Conservation (phyloP, 2,329 filamentous ascomycete species). For the Penicillium sp. region DNA sequence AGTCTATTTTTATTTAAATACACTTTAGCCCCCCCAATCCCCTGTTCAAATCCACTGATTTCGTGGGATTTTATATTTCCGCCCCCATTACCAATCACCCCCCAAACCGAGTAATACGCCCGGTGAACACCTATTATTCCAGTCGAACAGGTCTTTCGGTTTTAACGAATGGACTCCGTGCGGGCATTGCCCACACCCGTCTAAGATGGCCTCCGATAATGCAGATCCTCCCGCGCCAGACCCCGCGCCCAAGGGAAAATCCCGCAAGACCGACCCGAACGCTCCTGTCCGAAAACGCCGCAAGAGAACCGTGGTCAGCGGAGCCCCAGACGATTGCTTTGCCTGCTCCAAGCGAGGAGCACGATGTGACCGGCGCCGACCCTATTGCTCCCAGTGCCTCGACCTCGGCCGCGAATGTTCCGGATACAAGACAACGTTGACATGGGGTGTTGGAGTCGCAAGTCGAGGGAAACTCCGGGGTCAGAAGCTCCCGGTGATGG, state of each 20-base stretch:
- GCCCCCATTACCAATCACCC: neutral
- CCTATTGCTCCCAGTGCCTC: constrained; percentile 93
- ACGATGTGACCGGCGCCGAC: constrained; percentile 85
- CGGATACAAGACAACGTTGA: constrained; percentile 94
- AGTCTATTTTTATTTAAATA: neutral
- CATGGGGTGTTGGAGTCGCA: constrained; percentile 93
- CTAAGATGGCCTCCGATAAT: constrained; percentile 17
- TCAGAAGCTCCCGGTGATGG: constrained; percentile 66
- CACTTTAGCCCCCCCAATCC: neutral
- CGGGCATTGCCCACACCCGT: constrained; percentile 9
- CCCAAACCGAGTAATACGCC: neutral
- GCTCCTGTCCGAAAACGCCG: constrained; percentile 63
- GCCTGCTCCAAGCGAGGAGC: constrained; percentile 79
- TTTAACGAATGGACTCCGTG: constrained; percentile 15
- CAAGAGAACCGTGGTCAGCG: constrained; percentile 82
- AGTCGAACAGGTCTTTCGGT: neutral
- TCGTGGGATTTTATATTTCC: neutral
- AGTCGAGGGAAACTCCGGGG: constrained; percentile 93
- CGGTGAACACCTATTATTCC: neutral
- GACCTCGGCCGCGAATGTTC: constrained; percentile 90
- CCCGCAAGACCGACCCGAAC: constrained; percentile 27
- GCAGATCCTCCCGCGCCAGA: constrained; percentile 18
- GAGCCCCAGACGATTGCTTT: constrained; percentile 93
- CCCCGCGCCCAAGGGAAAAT: constrained; percentile 23
- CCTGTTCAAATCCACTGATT: neutral